Evolutionary conservation across 305 asterid genomes (phyloP).

Genomic region (Lippia alba): DNA sequence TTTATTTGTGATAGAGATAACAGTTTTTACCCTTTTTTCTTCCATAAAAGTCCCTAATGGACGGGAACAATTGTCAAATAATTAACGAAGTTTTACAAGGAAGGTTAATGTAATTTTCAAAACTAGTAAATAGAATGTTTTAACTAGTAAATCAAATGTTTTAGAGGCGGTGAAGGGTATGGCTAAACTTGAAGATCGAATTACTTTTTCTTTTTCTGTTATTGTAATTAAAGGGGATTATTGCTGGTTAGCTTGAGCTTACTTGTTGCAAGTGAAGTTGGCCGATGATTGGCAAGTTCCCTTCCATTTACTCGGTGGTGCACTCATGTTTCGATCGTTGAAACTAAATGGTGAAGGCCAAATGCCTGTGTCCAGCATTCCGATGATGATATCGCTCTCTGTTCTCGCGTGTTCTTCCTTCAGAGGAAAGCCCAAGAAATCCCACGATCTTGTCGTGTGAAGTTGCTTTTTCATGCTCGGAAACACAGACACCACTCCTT

Average conservation of each 20-base stretch:
- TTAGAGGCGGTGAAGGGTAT: too few relatives aligned
- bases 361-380: conserved; percentile 73
- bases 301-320: conserved; percentile 71
- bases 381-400: conserved; percentile 66
- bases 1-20: too few relatives aligned
- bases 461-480: conserved; percentile 57
- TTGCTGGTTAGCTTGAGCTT: conserved; percentile 16
- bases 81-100: too few relatives aligned
- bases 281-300: conserved; percentile 67
- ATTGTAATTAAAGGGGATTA: too few relatives aligned
- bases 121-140: too few relatives aligned
- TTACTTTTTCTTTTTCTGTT: too few relatives aligned
- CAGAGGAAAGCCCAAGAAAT: conserved; percentile 65
- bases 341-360: conserved; percentile 82
- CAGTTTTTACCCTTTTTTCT: too few relatives aligned
- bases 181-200: too few relatives aligned
- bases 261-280: conserved; percentile 86
- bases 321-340: conserved; percentile 45
- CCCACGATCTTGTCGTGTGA: conserved; percentile 84
- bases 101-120: too few relatives aligned
- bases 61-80: too few relatives aligned
- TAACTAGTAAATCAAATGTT: too few relatives aligned
- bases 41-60: too few relatives aligned
- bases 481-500: conserved; percentile 75
- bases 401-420: conserved; percentile 38